phyloP scores from a whole-genome alignment of 352 stramenopile species.

The Phytophthora quininea region DNA sequence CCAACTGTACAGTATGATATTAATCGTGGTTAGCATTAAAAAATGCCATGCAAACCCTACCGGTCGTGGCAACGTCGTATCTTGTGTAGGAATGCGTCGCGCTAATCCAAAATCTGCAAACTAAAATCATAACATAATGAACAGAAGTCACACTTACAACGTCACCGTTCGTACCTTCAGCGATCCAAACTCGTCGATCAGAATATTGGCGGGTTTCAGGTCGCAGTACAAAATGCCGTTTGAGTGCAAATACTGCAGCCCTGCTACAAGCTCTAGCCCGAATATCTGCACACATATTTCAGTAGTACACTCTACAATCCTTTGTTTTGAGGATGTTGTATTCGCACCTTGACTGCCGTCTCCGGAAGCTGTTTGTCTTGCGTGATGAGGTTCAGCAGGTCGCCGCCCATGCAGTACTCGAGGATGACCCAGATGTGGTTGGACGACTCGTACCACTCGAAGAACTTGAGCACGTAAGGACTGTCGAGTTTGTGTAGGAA shows the following conservation, averaged over 20 bases:
- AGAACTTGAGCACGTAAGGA: conserved; percentile 91
- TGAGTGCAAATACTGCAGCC: conserved; percentile 89
- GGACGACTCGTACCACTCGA: conserved; percentile 95
- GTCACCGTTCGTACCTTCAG: conserved; percentile 62
- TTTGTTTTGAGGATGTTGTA: background rate
- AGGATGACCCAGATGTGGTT: conserved; percentile 97
- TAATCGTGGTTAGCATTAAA: background rate
- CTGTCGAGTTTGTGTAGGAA: conserved; percentile 89
- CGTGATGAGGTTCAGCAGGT: conserved; percentile 91
- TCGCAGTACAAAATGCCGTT: conserved; percentile 92
- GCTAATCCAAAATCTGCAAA: conserved; percentile 91
- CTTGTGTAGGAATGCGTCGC: conserved; percentile 73
- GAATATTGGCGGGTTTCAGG: conserved; percentile 90
- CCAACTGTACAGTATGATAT: conserved; percentile 37
- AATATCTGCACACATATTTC: conserved; percentile 48
- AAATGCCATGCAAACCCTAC: conserved; percentile 30
- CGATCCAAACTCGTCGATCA: conserved; percentile 94
- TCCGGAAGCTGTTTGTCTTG: conserved; percentile 89
- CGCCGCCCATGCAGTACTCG: conserved; percentile 93
- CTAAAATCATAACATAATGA: conserved; percentile 24
- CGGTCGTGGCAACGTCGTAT: conserved; percentile 30
- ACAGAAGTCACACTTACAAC: too few species aligned
- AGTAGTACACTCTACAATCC: background rate
- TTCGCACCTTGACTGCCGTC: conserved; percentile 61
- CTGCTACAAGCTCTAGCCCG: conserved; percentile 73